Conservation (phyloP, 352 stramenopile genomes). For the Globisporangium spiculum region DNA sequence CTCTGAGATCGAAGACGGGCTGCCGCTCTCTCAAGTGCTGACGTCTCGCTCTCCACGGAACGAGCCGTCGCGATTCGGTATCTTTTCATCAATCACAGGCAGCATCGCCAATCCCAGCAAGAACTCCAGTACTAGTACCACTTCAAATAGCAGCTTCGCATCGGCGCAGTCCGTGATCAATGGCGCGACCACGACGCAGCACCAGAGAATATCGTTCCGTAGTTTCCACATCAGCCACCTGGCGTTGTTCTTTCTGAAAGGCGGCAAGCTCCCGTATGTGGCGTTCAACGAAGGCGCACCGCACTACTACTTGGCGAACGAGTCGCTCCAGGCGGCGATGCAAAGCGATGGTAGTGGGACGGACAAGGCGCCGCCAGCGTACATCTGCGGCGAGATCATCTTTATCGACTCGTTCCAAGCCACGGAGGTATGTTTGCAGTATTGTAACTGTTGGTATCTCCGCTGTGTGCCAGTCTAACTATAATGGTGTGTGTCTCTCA, state of each 20-base stretch:
- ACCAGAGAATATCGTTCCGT: slow-evolving; percentile 75
- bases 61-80: slow-evolving; percentile 13
- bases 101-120: not conserved
- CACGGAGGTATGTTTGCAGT: slow-evolving; percentile 47
- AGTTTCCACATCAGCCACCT: slow-evolving; percentile 83
- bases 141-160: not conserved
- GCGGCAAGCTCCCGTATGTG: slow-evolving; percentile 73
- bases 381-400: slow-evolving; percentile 82
- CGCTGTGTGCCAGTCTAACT: slow-evolving; percentile 1
- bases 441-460: not conserved
- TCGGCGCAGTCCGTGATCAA: slow-evolving; percentile 14
- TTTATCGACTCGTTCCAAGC: slow-evolving; percentile 84
- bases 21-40: slow-evolving; percentile 64
- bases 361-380: slow-evolving; percentile 60
- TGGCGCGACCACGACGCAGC: slow-evolving; percentile 22
- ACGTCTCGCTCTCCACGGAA: slow-evolving; percentile 36
- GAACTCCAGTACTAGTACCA: not conserved
- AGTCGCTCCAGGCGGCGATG: slow-evolving; percentile 72
- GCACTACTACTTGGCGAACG: slow-evolving; percentile 78
- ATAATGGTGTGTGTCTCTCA: not conserved
- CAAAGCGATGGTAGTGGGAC: slow-evolving; percentile 26
- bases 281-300: slow-evolving; percentile 80
- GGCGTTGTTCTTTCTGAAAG: slow-evolving; percentile 76
- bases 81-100: not conserved
- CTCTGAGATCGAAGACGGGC: slow-evolving; percentile 41